Conservation (phyloP, 495 filamentous ascomycete genomes). For the Evansstolkia leycettana region DNA sequence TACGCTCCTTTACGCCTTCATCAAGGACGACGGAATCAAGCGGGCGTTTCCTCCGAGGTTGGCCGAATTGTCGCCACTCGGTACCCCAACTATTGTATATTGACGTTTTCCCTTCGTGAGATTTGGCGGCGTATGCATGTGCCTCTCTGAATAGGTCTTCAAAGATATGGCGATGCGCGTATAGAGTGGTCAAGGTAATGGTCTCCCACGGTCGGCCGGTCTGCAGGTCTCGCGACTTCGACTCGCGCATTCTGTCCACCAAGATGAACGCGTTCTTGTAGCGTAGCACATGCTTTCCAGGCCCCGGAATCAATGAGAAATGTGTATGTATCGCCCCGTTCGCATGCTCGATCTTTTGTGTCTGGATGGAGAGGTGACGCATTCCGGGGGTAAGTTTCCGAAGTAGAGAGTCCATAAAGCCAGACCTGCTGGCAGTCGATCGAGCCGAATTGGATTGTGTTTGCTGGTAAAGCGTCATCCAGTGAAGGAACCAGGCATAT, state of each 20-base stretch:
- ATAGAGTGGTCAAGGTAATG: slow-evolving; percentile 82
- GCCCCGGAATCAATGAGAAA: slow-evolving; percentile 83
- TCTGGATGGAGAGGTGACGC: slow-evolving; percentile 59
- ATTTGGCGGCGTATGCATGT: slow-evolving; percentile 58
- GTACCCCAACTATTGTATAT: slow-evolving; percentile 79
- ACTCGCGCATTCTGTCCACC: slow-evolving; percentile 71
- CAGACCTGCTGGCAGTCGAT: slow-evolving; percentile 22
- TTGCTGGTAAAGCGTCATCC: slow-evolving; percentile 76
- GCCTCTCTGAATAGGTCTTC: slow-evolving; percentile 78
- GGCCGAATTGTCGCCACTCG: slow-evolving; percentile 73
- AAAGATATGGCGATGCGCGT: slow-evolving; percentile 74
- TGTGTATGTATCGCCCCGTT: slow-evolving; percentile 61
- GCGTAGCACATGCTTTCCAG: slow-evolving; percentile 73
- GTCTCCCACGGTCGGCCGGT: slow-evolving; percentile 90
- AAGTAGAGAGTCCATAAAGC: slow-evolving; percentile 40
- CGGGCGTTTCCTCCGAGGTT: slow-evolving; percentile 77
- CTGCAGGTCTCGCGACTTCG: slow-evolving; percentile 54
- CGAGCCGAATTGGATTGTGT: slow-evolving; percentile 33
- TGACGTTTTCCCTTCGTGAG: slow-evolving; percentile 85
- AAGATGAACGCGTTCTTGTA: slow-evolving; percentile 77
- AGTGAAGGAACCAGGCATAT: slow-evolving; percentile 87
- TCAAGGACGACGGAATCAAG: slow-evolving; percentile 82
- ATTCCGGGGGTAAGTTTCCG: slow-evolving; percentile 48
- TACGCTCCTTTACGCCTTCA: slow-evolving; percentile 68
- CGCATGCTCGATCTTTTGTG: slow-evolving; percentile 42